Base-by-base conservation (phyloP, 805 yeast species). In the Saturnispora besseyi region DNA sequence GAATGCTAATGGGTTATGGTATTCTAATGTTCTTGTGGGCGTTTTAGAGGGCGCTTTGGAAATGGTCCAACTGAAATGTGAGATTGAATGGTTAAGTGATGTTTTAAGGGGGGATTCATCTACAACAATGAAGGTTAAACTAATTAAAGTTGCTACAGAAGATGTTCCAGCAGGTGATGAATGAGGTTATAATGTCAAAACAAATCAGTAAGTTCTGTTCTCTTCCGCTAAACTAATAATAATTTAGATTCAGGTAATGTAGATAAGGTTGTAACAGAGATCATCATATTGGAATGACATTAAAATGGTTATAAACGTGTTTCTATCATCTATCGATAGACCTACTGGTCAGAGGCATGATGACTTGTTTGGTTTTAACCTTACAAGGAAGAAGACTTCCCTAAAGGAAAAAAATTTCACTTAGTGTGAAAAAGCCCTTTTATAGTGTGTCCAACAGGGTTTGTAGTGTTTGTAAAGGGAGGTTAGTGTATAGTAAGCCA, bases 91-190 rank as follows among this genome's bases (percentile, higher is more conserved):
- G 62, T 77, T 87, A 2, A 78, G 82, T 56, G 99, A 93, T 62
- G 79, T 75, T 2, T 70, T 93, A 45, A 77, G 89, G 55, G 98
- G 97, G 0, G 91, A 88, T 57, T 82, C 81, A 11, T 69, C 68
- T 28, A 91, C 97, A 0, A 97, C 89, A 61, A 68, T 93, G 49
- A 75, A 84, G 53, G 77, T 93, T 43, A 81, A 80, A 58, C 70
- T 93, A 55, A 70, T 81, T 44, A 82, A 76, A 58, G 76, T 88
- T 2, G 70, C 91, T 57, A 88, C 85, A 61, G 99, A 93, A 62
- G 99, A 93, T 69, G 84, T 93, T 42, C 99, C 99, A 12, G 95
- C 95, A 5, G 99, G 98, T 24, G 98, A 93, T 65, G 96, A 90
- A 44, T 63, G 46, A 48, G 11, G 22, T 28, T 3, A 7, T 4